These are phyloP conservation scores for Stagonosporopsis rhizophila DNA, from an alignment of 2,329 filamentous ascomycete species.

Conservation along the genomic window DNA sequence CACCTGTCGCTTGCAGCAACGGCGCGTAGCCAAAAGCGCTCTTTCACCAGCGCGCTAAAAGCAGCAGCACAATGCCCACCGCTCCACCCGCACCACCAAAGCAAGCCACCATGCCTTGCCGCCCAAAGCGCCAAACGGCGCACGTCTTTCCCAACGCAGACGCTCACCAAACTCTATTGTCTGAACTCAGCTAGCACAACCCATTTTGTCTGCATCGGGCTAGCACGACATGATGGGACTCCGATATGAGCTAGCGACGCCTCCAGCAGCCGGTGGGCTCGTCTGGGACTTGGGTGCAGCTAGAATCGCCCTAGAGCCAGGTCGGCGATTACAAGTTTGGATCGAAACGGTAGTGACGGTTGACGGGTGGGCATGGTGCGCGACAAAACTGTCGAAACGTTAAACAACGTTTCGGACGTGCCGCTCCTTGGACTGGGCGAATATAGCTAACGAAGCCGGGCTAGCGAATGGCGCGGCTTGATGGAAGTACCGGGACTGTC, in stretches of 20 bases:
- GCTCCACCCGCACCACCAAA: background rate
- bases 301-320: slow-evolving; percentile 2
- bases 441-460: slow-evolving; percentile 4
- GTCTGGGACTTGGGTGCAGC: background rate
- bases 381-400: slow-evolving; percentile 14
- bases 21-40: slow-evolving; percentile 13
- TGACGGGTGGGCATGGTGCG: slow-evolving; percentile 11
- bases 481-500: background rate
- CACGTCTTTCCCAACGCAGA: slow-evolving; percentile 5
- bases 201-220: background rate
- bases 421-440: slow-evolving; percentile 19
- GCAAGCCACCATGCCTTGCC: background rate
- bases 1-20: slow-evolving; percentile 6
- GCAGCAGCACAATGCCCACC: slow-evolving; percentile 1
- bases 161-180: background rate
- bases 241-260: slow-evolving; percentile 9
- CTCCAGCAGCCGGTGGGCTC: background rate
- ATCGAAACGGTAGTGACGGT: slow-evolving; percentile 19
- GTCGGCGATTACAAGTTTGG: slow-evolving; percentile 18
- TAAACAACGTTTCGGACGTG: slow-evolving; percentile 16
- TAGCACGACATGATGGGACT: slow-evolving; percentile 3
- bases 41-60: background rate
- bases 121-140: slow-evolving; percentile 5
- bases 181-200: background rate
- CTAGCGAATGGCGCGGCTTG: slow-evolving; percentile 9